Base-by-base conservation (phyloP, 495 filamentous ascomycete species). In the Trypethelium eluteriae region DNA sequence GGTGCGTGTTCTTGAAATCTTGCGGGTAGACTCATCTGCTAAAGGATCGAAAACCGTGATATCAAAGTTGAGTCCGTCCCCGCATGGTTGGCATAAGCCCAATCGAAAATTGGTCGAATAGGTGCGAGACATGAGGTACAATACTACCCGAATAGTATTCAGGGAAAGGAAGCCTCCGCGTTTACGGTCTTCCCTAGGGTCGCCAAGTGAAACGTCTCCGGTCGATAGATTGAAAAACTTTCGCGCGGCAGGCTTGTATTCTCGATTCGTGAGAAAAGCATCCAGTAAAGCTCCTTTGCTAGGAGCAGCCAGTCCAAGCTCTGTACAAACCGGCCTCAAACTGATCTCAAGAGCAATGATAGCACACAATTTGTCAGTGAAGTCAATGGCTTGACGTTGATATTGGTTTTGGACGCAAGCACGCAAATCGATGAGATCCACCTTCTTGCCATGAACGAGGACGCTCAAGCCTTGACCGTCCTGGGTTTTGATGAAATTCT, bases 311-410 rank as follows among this genome's bases (percentile, higher is more conserved):
- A 59, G 53, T 9, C 32, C 32, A 59, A 59, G 53, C 32, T 59
- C 53, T 9, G 18, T 18, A 59, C 53, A 59, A 36, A 59, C 18
- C 0, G 53, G 53, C 36, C 53, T 18, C 11, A 59, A 35, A 18
- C 53, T 59, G 11, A 59, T 59, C 32, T 59, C 53, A 18, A 59
- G 53, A 35, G 53, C 53, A 7, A 7, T 59, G 18, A 59, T 11
- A 59, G 53, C 53, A 2, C 53, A 59, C 14, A 59, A 32, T 32
- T 59, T 59, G 14, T 59, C 53, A 36, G 53, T 59, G 14, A 59
- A 59, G 14, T 59, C 53, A 14, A 35, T 36, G 34, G 53, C 53
- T 32, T 59, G 53, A 18, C 53, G 53, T 9, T 35, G 10, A 32
- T n/a, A 59, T 7, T 59, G 11, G 18, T 36, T 2, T 4, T 34